Conservation (phyloP, 2,329 filamentous ascomycete genomes). For the Exophiala mesophila region DNA sequence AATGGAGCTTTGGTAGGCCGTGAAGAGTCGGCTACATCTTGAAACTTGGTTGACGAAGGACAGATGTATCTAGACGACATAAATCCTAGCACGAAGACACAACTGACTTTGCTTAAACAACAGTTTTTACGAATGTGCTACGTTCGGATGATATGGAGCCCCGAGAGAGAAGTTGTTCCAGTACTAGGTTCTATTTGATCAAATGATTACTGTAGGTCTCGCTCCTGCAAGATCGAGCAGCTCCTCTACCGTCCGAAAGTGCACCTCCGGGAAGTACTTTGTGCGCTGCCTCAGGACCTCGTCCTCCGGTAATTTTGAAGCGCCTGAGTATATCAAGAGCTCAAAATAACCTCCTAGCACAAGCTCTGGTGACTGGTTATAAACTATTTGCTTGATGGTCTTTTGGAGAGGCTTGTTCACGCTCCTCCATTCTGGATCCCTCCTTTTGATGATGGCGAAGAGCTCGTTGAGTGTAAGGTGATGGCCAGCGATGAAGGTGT, state of each 20-base stretch:
- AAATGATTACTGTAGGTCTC: neutral
- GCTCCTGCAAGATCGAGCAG: slow-evolving; percentile 3
- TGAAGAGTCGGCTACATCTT: too few relatives aligned
- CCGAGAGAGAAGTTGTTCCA: too few relatives aligned
- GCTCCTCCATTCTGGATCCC: slow-evolving; percentile 13
- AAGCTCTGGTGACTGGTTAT: slow-evolving; percentile 1
- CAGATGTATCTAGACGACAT: too few relatives aligned
- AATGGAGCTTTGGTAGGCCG: too few relatives aligned
- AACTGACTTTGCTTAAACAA: too few relatives aligned
- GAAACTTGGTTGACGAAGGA: too few relatives aligned
- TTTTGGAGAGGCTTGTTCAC: slow-evolving; percentile 1
- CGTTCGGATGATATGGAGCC: too few relatives aligned
- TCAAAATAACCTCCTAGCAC: slow-evolving; percentile 7
- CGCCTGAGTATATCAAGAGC: slow-evolving; percentile 9
- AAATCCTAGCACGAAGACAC: too few relatives aligned
- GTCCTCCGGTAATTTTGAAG: slow-evolving; percentile 7
- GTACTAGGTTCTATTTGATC: neutral
- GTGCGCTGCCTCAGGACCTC: slow-evolving; percentile 3
- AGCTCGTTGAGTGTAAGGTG: slow-evolving; percentile 51
- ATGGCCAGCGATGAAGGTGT: slow-evolving; percentile 54
- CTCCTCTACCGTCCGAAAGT: slow-evolving; percentile 7
- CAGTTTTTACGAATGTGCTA: too few relatives aligned
- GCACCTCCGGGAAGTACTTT: slow-evolving; percentile 7
- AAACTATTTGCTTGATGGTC: neutral
- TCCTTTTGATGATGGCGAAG: slow-evolving; percentile 9